Evolutionary conservation across 129 eudicot genomes (phyloP).

Genomic region (Arctium minus): DNA sequence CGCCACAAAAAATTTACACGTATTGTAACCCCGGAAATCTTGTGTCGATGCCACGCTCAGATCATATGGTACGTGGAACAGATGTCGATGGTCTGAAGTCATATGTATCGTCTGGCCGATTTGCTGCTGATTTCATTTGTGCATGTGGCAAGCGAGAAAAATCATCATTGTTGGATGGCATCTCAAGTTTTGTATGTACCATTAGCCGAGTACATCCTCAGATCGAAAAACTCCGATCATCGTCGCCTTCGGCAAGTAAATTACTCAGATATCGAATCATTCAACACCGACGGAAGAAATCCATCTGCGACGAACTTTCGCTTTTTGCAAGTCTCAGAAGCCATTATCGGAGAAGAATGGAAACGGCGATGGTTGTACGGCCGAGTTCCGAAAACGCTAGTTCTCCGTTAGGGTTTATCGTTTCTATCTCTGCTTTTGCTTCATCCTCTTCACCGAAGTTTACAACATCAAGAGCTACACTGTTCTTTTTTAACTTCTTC

Average conservation of each 20-base stretch:
- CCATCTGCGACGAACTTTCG: not conserved
- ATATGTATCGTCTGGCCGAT: no score
- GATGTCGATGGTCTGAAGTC: no score
- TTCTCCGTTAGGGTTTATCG: not conserved
- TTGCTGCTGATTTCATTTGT: no score
- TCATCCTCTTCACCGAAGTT: constrained; percentile 93
- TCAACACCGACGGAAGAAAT: not conserved
- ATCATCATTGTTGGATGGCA: not conserved
- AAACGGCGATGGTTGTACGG: not conserved
- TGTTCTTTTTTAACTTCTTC: constrained; percentile 85
- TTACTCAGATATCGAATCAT: not conserved
- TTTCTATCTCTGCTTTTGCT: constrained; percentile 44
- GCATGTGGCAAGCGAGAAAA: no score
- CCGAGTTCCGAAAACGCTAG: not conserved
- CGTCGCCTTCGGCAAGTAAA: not conserved
- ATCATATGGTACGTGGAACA: not conserved
- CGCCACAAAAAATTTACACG: not conserved
- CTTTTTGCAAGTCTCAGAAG: not conserved
- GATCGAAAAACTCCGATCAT: not conserved
- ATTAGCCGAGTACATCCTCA: not conserved
- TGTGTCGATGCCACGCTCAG: not conserved
- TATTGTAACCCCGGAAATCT: not conserved
- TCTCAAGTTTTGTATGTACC: not conserved
- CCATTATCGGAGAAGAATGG: not conserved
- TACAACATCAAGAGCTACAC: constrained; percentile 96